phyloP scores from a whole-genome alignment of 1,284 basidiomycete species.

The Ustilago loliicola region DNA sequence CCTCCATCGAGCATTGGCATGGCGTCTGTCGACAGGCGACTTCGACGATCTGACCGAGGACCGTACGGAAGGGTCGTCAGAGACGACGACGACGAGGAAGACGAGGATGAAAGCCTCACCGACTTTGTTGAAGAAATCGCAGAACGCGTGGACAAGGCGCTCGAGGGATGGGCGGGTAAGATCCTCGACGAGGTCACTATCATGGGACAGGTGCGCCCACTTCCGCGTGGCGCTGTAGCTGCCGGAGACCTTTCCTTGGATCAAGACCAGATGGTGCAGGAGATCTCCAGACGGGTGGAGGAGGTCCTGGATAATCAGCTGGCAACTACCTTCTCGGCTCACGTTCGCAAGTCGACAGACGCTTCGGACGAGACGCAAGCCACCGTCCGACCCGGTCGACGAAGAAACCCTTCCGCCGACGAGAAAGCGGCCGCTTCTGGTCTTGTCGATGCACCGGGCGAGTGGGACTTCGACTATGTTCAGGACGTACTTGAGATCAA shows the following conservation, averaged over 20 bases:
- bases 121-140: slow-evolving; percentile 65
- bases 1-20: slow-evolving; percentile 18
- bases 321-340: slow-evolving; percentile 13
- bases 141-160: slow-evolving; percentile 54
- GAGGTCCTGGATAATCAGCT: slow-evolving; percentile 29
- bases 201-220: slow-evolving; percentile 63
- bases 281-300: slow-evolving; percentile 39
- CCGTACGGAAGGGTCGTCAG: neutral
- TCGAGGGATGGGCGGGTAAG: slow-evolving; percentile 66
- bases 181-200: slow-evolving; percentile 66
- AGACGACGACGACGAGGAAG: slow-evolving; percentile 20
- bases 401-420: slow-evolving; percentile 8
- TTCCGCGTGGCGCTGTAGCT: slow-evolving; percentile 11
- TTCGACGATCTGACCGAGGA: slow-evolving; percentile 9
- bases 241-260: slow-evolving; percentile 11
- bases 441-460: slow-evolving; percentile 46
- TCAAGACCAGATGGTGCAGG: slow-evolving; percentile 35
- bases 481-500: slow-evolving; percentile 55
- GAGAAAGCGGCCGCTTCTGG: slow-evolving; percentile 25
- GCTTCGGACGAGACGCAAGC: slow-evolving; percentile 53
- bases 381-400: slow-evolving; percentile 30
- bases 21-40: slow-evolving; percentile 29
- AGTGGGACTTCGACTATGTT: slow-evolving; percentile 64
- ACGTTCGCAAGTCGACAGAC: slow-evolving; percentile 27
- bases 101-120: slow-evolving; percentile 53